A percentile compares a stretch with the other conserved stretches of the same genome.
These are phyloP conservation scores for Penicillium sp. DNA, from an alignment of 2,329 filamentous ascomycete genomes.

Conservation along the genomic window DNA sequence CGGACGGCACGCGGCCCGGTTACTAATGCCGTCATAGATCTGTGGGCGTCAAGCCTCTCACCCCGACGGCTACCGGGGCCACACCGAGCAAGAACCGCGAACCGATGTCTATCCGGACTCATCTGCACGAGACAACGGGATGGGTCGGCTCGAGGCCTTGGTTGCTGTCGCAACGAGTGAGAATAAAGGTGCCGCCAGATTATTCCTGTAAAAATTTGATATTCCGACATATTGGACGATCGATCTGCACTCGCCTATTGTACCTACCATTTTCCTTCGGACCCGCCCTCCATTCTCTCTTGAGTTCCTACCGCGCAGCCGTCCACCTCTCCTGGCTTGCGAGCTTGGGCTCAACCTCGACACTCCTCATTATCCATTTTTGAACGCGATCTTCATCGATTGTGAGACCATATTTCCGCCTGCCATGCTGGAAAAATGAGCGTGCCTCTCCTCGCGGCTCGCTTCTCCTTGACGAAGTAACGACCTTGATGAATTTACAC, in stretches of 20 bases:
- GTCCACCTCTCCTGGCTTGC: not conserved
- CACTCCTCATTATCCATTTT: not conserved
- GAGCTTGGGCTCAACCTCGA: not conserved
- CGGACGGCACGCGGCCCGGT: constrained; percentile 29
- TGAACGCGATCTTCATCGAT: not conserved
- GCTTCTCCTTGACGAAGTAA: constrained; percentile 36
- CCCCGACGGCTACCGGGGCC: constrained; percentile 33
- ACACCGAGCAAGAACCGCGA: constrained; percentile 31
- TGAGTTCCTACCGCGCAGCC: not conserved
- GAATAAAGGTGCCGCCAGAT: constrained; percentile 40
- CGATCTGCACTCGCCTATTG: not conserved
- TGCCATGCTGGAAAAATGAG: constrained; percentile 10
- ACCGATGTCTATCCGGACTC: constrained; percentile 33
- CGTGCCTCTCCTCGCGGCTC: not conserved
- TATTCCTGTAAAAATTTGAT: constrained; percentile 32
- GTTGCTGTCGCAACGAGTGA: constrained; percentile 54
- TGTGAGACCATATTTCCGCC: constrained; percentile 7
- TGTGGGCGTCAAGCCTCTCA: constrained; percentile 36
- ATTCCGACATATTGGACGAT: constrained; percentile 2
- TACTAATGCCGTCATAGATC: constrained; percentile 37
- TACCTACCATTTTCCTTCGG: not conserved
- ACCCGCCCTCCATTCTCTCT: not conserved
- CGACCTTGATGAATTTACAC: constrained; percentile 41
- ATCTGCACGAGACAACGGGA: constrained; percentile 37
- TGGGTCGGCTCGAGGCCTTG: constrained; percentile 53